phyloP scores from a whole-genome alignment of 2,329 filamentous ascomycete genomes.

The Periconia digitata region DNA sequence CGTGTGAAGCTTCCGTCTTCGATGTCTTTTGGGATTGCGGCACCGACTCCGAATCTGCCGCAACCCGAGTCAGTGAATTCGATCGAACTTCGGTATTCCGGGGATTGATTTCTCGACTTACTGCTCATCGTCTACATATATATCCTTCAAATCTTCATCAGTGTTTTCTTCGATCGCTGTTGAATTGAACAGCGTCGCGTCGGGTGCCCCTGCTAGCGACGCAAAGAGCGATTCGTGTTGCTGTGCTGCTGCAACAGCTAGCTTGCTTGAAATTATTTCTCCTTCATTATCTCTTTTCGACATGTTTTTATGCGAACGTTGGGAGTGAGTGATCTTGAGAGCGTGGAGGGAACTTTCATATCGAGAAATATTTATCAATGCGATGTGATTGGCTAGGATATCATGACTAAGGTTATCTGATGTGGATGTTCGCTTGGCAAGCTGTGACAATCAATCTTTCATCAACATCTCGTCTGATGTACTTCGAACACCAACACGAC shows the following conservation, averaged over 20 bases:
- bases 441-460: too few relatives aligned
- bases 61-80: too few relatives aligned
- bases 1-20: conserved; percentile 41
- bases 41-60: conserved; percentile 45
- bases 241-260: conserved; percentile 56
- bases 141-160: conserved; percentile 57
- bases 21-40: conserved; percentile 37
- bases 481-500: too few relatives aligned
- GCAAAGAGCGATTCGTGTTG: conserved; percentile 58
- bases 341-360: too few relatives aligned
- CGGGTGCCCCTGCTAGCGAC: conserved; percentile 55
- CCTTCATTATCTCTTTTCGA: conserved; percentile 45
- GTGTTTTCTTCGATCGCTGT: conserved; percentile 50
- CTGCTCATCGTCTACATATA: conserved; percentile 57
- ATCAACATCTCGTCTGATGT: too few relatives aligned
- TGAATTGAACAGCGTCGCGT: conserved; percentile 40
- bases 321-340: too few relatives aligned
- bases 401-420: too few relatives aligned
- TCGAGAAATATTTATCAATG: too few relatives aligned
- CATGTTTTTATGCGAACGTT: conserved; percentile 24
- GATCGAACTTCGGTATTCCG: too few relatives aligned
- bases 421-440: too few relatives aligned
- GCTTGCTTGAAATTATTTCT: conserved; percentile 58
- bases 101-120: conserved; percentile 34
- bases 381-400: too few relatives aligned